Base-by-base conservation (phyloP, 225 moss, liverwort and hornwort species). In the Polytrichum formosum region DNA sequence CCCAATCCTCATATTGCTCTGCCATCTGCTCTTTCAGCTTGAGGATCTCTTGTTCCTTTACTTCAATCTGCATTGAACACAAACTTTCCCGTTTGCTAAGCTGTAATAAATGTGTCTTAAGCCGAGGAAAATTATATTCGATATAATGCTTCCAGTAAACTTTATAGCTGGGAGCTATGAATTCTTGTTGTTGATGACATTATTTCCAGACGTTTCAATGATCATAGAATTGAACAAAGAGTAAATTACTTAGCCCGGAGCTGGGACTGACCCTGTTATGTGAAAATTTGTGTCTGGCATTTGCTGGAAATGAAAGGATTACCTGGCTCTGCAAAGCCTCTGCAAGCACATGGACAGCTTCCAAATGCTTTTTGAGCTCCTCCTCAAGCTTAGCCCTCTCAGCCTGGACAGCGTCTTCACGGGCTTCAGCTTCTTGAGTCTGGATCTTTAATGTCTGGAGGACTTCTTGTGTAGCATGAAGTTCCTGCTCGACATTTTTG, bases 1-100 rank as follows among this genome's bases (percentile, higher is more conserved):
- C 80, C 86, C 83, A 83, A 21, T 86, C 86, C 73, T 86, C 82
- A 61, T 80, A 75, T 73, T 86, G 86, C 61, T 86, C 83, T 53
- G 86, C 80, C 75, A 80, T 83, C 68, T 80, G 78, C 69, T 86
- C 86, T 73, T 83, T 86, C 63, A 86, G 68, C 54, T 63, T 78
- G 16, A 78, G 29, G 54, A 73, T 83, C 68, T 86, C 86, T 56
- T 86, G 71, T 65, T 86, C 86, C 75, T 86, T 86, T 71, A 78
- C 31, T 73, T 83, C 80, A 72, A 83, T 72, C 86, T 86, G 63
- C 33, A 22, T 4, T 19, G 54, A 65, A 61, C 58, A 20, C 58
- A 58, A 58, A 58, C 13, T 16, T 46, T 16, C 46, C 46, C 13
- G 16, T 46, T 16, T 16, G 13, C 13, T 46, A 2, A 46, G 4